These are phyloP conservation scores for Antitrichia curtipendula DNA, from an alignment of 225 moss, liverwort and hornwort genomes.

Conservation along the genomic window DNA sequence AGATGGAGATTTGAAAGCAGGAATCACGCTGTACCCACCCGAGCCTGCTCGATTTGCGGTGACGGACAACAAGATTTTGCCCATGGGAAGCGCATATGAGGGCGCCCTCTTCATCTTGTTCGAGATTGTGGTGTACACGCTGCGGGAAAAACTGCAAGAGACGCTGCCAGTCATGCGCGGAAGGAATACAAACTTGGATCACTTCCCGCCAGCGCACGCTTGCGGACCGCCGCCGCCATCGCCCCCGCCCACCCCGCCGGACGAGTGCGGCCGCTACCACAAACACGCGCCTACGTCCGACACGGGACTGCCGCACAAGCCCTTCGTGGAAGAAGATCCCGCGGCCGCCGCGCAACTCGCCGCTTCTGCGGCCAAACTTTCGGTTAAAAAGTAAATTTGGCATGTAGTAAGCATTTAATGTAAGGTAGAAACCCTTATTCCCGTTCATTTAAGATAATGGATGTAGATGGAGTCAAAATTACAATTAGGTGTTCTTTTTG, in stretches of 20 bases:
- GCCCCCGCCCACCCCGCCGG: background rate
- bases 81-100: constrained; percentile 86
- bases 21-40: constrained; percentile 12
- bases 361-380: background rate
- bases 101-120: constrained; percentile 71
- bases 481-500: background rate
- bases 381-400: background rate
- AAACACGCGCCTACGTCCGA: background rate
- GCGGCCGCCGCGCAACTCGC: background rate
- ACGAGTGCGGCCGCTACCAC: constrained; percentile 11
- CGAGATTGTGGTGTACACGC: constrained; percentile 57
- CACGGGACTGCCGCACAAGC: background rate
- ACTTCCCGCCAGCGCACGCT: constrained; percentile 26
- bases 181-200: constrained; percentile 73
- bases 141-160: constrained; percentile 64
- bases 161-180: constrained; percentile 48
- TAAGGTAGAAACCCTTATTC: background rate
- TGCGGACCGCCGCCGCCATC: constrained; percentile 16
- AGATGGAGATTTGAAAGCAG: background rate
- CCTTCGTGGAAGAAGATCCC: background rate
- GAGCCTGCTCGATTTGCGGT: constrained; percentile 35
- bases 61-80: constrained; percentile 76
- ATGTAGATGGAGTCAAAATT: background rate
- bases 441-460: background rate
- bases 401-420: background rate